phyloP scores from a whole-genome alignment of 495 filamentous ascomycete genomes.

The Neurospora pannonica region DNA sequence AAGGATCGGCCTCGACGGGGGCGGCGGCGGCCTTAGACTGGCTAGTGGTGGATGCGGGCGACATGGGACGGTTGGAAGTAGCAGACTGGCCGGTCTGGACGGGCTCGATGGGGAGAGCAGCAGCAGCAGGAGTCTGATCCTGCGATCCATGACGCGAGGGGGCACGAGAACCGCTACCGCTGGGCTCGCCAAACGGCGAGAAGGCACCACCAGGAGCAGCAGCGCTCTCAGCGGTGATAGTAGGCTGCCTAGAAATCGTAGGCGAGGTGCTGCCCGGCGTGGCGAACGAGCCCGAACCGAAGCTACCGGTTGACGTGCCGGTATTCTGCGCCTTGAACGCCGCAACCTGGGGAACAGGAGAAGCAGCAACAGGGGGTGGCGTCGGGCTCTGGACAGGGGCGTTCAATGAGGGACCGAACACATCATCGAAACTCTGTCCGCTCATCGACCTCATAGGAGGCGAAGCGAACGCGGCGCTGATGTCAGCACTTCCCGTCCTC shows the following conservation, averaged over 20 bases:
- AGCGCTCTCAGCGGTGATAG: slow-evolving; percentile 32
- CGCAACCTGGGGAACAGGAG: slow-evolving; percentile 20
- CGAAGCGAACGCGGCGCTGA: slow-evolving; percentile 46
- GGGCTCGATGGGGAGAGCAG: slow-evolving; percentile 19
- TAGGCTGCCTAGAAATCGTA: slow-evolving; percentile 38
- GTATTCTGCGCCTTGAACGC: slow-evolving; percentile 59
- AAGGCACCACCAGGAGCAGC: slow-evolving; percentile 23
- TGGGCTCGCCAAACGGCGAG: slow-evolving; percentile 52
- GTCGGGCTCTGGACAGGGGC: slow-evolving; percentile 20
- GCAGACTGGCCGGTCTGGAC: slow-evolving; percentile 26
- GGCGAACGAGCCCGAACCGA: slow-evolving; percentile 36
- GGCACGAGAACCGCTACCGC: slow-evolving; percentile 8
- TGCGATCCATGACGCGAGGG: neutral
- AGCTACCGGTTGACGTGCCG: slow-evolving; percentile 39
- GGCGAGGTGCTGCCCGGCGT: slow-evolving; percentile 48
- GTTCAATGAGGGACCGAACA: slow-evolving; percentile 69
- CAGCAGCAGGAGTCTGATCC: slow-evolving; percentile 4
- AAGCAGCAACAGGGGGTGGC: slow-evolving; percentile 43
- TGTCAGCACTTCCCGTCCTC: slow-evolving; percentile 57
- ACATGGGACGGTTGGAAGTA: slow-evolving; percentile 21
- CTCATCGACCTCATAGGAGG: slow-evolving; percentile 32
- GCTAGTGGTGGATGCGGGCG: slow-evolving; percentile 2
- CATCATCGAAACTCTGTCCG: slow-evolving; percentile 74
- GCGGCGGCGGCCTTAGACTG: slow-evolving; percentile 12
- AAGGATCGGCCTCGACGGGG: slow-evolving; percentile 37